Base-by-base conservation (phyloP, 1,284 basidiomycete species). In the Moesziomyces parantarcticus region DNA sequence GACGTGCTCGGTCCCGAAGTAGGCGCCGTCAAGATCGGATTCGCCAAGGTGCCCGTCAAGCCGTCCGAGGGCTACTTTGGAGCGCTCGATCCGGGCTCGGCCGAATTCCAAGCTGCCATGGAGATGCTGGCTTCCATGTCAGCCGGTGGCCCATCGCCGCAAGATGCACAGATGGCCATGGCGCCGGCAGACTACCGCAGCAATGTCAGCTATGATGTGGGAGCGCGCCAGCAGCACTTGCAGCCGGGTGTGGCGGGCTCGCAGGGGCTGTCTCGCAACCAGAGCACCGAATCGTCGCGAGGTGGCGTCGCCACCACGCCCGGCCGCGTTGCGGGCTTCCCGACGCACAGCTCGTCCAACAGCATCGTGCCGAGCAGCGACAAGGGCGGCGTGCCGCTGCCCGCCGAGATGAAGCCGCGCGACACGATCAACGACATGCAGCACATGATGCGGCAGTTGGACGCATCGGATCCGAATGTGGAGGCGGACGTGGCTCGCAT, bases 1-100 rank as follows among this genome's bases (percentile, higher is more conserved):
- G 96, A 98, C 83, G 92, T 98, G 23, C 88, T 99, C 25, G 96
- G 96, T 10, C 92, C 91, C 71, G 95, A 98, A 69, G 92, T 97
- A 41, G 96, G 96, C 22, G 92, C 94, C 25, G 94, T 98, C 73
- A 91, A 93, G 45, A 97, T 98, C 67, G 96, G 95, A 2, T 99
- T 94, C 82, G 95, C 95, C 52, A 94, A 94, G 80, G 94, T 96
- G 3, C 94, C 94, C 8, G 43, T 53, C 14, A 62, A 52, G 36
- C 42, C 52, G 13, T 29, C 50, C 7, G 62, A 71, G n/a, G 63
- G 54, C 32, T 58, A 59, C 48, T 48, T 53, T 22, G 49, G 50
- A 8, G 47, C 52, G 3, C 58, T 72, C 34, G 63, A 67, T 39
- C 65, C 73, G 13, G 58, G 55, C 7, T 60, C 69, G 1, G 36